Conservation (phyloP, 345 rosid genomes). For the Excoecaria cochinchinensis region DNA sequence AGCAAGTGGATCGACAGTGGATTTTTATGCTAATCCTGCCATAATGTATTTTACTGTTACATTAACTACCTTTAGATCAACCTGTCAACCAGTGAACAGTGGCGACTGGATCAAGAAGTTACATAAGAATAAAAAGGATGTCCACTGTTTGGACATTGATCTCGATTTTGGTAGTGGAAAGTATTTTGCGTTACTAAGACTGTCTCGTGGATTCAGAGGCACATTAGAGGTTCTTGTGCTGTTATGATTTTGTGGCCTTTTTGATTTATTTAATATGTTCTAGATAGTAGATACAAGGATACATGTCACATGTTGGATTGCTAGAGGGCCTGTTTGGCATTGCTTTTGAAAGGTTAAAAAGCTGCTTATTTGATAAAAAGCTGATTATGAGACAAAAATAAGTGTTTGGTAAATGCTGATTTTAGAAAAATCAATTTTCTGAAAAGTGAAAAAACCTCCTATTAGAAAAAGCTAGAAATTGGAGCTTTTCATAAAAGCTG, state of each 20-base stretch:
- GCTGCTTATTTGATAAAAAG: too few relatives aligned
- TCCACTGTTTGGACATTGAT: slow-evolving; percentile 60
- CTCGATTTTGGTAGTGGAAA: slow-evolving; percentile 85
- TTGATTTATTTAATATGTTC: slow-evolving; percentile 7
- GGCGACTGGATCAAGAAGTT: slow-evolving; percentile 84
- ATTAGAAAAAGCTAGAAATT: too few relatives aligned
- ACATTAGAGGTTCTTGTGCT: slow-evolving; percentile 66
- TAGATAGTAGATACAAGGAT: neutral
- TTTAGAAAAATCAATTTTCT: too few relatives aligned
- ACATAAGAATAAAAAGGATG: slow-evolving; percentile 54
- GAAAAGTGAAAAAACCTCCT: too few relatives aligned
- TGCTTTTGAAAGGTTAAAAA: too few relatives aligned
- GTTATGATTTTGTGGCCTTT: slow-evolving; percentile 1
- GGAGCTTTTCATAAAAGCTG: too few relatives aligned
- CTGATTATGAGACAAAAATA: too few relatives aligned
- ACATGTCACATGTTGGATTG: slow-evolving; percentile 16
- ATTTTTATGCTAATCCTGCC: slow-evolving; percentile 81
- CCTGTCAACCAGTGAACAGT: slow-evolving; percentile 82
- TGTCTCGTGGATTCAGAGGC: slow-evolving; percentile 82
- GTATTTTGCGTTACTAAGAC: slow-evolving; percentile 65
- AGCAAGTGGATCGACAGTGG: slow-evolving; percentile 65
- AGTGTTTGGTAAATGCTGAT: too few relatives aligned
- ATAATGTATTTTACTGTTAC: slow-evolving; percentile 63
- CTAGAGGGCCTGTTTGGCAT: too few relatives aligned
- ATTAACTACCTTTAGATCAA: slow-evolving; percentile 51